phyloP scores from a whole-genome alignment of 2,329 filamentous ascomycete species.

The Blumeriella jaapii region DNA sequence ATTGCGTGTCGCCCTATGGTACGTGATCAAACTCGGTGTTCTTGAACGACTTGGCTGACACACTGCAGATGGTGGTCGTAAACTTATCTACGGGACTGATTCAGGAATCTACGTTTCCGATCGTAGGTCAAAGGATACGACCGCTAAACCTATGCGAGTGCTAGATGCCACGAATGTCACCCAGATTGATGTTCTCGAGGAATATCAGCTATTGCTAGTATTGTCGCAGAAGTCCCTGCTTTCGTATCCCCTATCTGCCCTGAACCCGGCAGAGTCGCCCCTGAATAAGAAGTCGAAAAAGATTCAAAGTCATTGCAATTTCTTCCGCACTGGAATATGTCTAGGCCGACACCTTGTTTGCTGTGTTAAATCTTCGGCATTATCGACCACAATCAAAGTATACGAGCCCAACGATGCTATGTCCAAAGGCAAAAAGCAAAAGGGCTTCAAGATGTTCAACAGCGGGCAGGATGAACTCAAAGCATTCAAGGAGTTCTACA shows the following conservation, averaged over 20 bases:
- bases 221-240: slow-evolving; percentile 86
- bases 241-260: slow-evolving; percentile 76
- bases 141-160: slow-evolving; percentile 64
- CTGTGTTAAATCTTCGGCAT: slow-evolving; percentile 85
- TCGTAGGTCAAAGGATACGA: slow-evolving; percentile 72
- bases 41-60: slow-evolving; percentile 16
- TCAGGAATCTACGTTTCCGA: slow-evolving; percentile 88
- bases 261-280: slow-evolving; percentile 74
- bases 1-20: slow-evolving; percentile 89
- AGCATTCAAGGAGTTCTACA: slow-evolving; percentile 98
- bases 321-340: slow-evolving; percentile 96
- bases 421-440: slow-evolving; percentile 89
- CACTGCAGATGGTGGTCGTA: slow-evolving; percentile 72
- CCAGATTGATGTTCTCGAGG: slow-evolving; percentile 91
- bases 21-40: too few species aligned
- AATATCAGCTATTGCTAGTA: slow-evolving; percentile 84
- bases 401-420: slow-evolving; percentile 95
- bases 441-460: slow-evolving; percentile 93
- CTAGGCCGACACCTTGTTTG: slow-evolving; percentile 89
- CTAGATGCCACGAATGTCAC: slow-evolving; percentile 81
- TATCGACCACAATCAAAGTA: slow-evolving; percentile 97
- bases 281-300: slow-evolving; percentile 82
- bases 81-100: slow-evolving; percentile 89
- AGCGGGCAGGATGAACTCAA: slow-evolving; percentile 88
- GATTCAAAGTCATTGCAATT: slow-evolving; percentile 94